Percentiles rank a stretch among this genome's conserved stretches.
These are phyloP conservation scores for Gastroboletus turbinatus DNA, from an alignment of 1,284 basidiomycete species.

Conservation along the genomic window DNA sequence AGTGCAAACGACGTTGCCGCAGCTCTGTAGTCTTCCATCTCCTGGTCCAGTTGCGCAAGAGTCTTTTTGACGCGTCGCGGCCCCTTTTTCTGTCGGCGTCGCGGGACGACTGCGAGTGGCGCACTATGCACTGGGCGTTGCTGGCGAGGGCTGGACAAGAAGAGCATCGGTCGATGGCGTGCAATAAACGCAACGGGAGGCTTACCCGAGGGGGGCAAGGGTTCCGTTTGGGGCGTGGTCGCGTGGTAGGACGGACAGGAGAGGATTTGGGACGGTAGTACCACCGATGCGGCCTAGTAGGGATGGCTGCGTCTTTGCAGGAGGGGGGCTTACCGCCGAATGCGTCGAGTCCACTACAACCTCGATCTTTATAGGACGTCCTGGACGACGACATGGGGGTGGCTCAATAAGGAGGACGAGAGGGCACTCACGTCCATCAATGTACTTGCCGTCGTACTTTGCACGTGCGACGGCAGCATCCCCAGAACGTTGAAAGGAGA, in stretches of 20 bases:
- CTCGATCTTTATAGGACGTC: constrained; percentile 68
- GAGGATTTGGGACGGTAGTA: constrained; percentile 6
- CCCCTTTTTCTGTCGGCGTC: constrained; percentile 54
- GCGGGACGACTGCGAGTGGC: constrained; percentile 18
- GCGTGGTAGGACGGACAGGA: constrained; percentile 6
- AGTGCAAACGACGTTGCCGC: constrained; percentile 2
- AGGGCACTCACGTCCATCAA: constrained; percentile 64
- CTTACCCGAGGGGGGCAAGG: constrained; percentile 15
- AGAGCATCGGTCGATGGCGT: background rate
- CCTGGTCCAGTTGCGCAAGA: constrained; percentile 54
- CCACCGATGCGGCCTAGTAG: constrained; percentile 38
- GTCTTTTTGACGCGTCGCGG: constrained; percentile 63
- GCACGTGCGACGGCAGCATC: constrained; percentile 60
- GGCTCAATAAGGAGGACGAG: background rate
- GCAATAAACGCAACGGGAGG: background rate
- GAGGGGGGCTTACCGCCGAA: constrained; percentile 6
- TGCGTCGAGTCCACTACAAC: constrained; percentile 50
- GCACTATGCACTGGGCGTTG: constrained; percentile 16
- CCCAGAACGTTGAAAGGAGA: constrained; percentile 56
- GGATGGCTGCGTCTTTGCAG: constrained; percentile 32
- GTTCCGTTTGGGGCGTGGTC: constrained; percentile 17
- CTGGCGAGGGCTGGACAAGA: constrained; percentile 21
- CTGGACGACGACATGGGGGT: constrained; percentile 35
- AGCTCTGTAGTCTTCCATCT: constrained; percentile 83
- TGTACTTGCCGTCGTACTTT: constrained; percentile 72